Evolutionary conservation across 768 basidiomycete species (phyloP), one percentile per base, ranked within the genome.

Genomic region (Pisolithus sp.): DNA sequence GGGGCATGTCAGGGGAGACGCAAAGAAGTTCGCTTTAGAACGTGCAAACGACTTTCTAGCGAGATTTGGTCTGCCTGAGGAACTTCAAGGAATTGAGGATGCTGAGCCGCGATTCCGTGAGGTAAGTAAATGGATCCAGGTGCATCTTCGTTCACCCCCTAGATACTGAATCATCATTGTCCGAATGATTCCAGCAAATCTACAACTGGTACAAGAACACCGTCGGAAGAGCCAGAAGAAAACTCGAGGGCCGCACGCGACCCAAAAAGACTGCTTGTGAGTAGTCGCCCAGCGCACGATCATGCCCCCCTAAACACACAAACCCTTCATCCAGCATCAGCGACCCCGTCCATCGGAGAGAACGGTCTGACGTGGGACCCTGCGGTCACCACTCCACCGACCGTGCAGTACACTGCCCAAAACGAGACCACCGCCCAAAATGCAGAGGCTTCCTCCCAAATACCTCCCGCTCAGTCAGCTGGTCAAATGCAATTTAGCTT

Each of bases 171-270:
- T 26, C 26, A 41, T 41, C 34, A 28, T 36, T 34, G 37, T 47
- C 38, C 51, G 28, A 30, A 30, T 45, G 24, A 45, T 18, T 48
- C 45, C 48, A 83, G 81, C 81, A 82, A 77, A 81, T 84, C 52
- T 84, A 84, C 70, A 83, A 83, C 58, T 85, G 82, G 82, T 84
- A 81, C 68, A 84, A 84, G 68, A 84, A 84, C 63, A 82, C 82
- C 17, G 77, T 81, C 50, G 82, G 82, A 6, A 73, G 82, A 30
- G 79, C 76, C 7, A 71, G 81, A 49, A 71, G 81, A 44, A 81
- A 81, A 62, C 67, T 76, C 42, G 81, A 81, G 54, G 80, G 80
- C 6, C 70, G 76, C 24, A 74, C 78, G 1, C 71, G 79, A 41
- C 73, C 79, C 37, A 71, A 73, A 42, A 81, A 78, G 56, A 61